Evolutionary conservation across 345 rosid species (phyloP).

Genomic region (Gossypium bickii): DNA sequence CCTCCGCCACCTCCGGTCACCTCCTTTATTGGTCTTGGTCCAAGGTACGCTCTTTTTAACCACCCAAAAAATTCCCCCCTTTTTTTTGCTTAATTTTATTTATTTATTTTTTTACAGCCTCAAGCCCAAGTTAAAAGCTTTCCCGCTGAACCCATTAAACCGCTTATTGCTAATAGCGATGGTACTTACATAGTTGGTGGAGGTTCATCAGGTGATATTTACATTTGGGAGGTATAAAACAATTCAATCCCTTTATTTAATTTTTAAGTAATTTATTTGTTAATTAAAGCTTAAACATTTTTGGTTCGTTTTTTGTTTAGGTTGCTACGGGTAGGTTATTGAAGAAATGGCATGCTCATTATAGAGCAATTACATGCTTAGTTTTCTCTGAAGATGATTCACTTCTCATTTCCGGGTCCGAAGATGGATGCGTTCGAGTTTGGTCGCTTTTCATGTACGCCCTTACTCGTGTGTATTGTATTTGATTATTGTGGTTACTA

Average conservation of each 20-base stretch:
- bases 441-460: constrained; percentile 76
- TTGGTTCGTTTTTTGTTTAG: constrained; percentile 25
- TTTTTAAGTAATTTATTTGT: neutral
- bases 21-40: constrained; percentile 77
- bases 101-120: constrained; percentile 44
- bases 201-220: constrained; percentile 64
- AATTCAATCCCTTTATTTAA: neutral
- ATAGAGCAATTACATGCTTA: constrained; percentile 67
- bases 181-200: constrained; percentile 84
- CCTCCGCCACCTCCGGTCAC: constrained; percentile 56
- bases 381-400: constrained; percentile 76
- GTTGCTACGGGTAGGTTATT: constrained; percentile 73
- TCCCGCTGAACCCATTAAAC: constrained; percentile 66
- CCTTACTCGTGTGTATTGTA: neutral
- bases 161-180: constrained; percentile 58
- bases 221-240: constrained; percentile 65
- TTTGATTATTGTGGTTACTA: constrained; percentile 65
- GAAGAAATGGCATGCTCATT: constrained; percentile 89
- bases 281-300: neutral
- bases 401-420: constrained; percentile 72
- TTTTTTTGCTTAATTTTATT: neutral
- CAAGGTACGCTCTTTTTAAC: constrained; percentile 34
- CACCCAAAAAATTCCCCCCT: neutral
- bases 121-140: constrained; percentile 72
- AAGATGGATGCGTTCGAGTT: constrained; percentile 71